phyloP scores from a whole-genome alignment of 768 basidiomycete species.

The Rubroboletus satanas region DNA sequence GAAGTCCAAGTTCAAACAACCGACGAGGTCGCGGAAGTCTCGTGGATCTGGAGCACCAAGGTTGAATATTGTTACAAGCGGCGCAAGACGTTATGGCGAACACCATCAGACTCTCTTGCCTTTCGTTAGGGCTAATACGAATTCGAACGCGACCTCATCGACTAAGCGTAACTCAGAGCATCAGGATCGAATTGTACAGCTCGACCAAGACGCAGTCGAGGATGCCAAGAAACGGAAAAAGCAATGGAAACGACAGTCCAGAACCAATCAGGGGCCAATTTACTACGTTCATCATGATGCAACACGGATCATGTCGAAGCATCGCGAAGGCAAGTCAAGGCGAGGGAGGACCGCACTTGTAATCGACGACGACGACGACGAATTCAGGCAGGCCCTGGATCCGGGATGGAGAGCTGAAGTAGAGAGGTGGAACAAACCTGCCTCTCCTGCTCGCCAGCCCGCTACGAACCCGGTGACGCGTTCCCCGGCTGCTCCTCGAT shows the following conservation, averaged over 20 bases:
- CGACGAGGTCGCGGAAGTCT: slow-evolving; percentile 10
- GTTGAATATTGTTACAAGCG: slow-evolving; percentile 39
- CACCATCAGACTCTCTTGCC: slow-evolving; percentile 40
- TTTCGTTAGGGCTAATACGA: slow-evolving; percentile 24
- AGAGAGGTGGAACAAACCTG: slow-evolving; percentile 30
- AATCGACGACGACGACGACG: slow-evolving; percentile 43
- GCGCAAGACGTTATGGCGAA: slow-evolving; percentile 31
- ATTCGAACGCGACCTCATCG: slow-evolving; percentile 3
- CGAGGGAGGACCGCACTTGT: slow-evolving; percentile 31
- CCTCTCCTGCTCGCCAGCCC: slow-evolving; percentile 13
- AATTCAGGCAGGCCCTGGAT: slow-evolving; percentile 39
- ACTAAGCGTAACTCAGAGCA: slow-evolving; percentile 6
- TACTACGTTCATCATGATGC: slow-evolving; percentile 37
- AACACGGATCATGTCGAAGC: slow-evolving; percentile 35
- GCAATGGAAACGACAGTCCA: slow-evolving; percentile 28
- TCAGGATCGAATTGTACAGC: slow-evolving; percentile 9
- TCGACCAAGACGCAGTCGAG: slow-evolving; percentile 2
- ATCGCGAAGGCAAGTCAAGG: slow-evolving; percentile 10
- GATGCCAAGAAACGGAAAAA: slow-evolving; percentile 17
- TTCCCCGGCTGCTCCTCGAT: slow-evolving; percentile 3
- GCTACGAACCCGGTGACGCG: slow-evolving; percentile 1
- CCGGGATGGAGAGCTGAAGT: slow-evolving; percentile 35
- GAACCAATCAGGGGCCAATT: slow-evolving; percentile 31
- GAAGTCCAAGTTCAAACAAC: slow-evolving; percentile 14
- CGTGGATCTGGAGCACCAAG: slow-evolving; percentile 9